phyloP scores from a whole-genome alignment of 2,329 filamentous ascomycete genomes.

The Rhytidhysteron rufulum region DNA sequence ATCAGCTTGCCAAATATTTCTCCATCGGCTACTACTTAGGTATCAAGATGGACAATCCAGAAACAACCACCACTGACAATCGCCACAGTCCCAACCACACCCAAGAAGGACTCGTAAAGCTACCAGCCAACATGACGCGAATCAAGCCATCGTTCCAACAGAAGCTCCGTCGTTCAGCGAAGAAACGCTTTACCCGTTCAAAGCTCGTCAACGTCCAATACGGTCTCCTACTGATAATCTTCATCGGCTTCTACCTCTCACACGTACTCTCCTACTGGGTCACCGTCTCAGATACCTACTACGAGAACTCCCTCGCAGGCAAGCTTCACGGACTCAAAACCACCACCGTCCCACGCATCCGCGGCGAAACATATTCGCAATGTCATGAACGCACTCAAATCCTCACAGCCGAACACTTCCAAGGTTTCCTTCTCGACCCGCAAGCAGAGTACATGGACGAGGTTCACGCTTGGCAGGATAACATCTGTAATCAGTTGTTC shows the following conservation, averaged over 20 bases:
- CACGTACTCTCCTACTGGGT: too few species aligned
- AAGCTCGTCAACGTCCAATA: not conserved
- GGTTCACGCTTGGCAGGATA: not conserved
- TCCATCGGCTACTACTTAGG: too few species aligned
- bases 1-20: too few species aligned
- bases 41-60: too few species aligned
- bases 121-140: too few species aligned
- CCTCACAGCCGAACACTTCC: not conserved
- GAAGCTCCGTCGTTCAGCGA: not conserved
- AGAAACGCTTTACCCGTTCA: not conserved
- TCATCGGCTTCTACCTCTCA: too few species aligned
- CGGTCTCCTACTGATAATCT: not conserved
- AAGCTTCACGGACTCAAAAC: not conserved
- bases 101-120: too few species aligned
- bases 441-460: not conserved
- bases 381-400: not conserved
- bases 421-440: not conserved
- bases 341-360: not conserved
- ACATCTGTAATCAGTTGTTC: not conserved
- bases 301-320: not conserved
- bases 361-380: not conserved
- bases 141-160: not conserved
- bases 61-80: too few species aligned
- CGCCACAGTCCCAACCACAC: too few species aligned
- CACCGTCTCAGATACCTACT: too few species aligned